A percentile compares a stretch with the other conserved stretches of the same genome.
phyloP scores from a whole-genome alignment of 805 yeast species.

The Candida sithepensis region DNA sequence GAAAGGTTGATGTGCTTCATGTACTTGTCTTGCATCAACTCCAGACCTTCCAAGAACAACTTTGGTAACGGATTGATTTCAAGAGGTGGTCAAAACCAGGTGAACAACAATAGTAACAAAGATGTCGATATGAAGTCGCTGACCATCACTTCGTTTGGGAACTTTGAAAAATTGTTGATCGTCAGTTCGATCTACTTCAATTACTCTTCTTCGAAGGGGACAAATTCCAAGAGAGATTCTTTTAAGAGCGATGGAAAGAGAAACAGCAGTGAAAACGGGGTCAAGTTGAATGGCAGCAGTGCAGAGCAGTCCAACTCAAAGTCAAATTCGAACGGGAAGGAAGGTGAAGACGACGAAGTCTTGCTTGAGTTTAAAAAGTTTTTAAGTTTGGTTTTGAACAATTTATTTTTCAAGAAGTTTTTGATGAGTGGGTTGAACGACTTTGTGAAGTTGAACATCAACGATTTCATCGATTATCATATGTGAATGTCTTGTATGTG shows the following conservation, averaged over 20 bases:
- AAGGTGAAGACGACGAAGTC: constrained; percentile 21
- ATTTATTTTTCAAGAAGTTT: constrained; percentile 21
- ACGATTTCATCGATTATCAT: constrained; percentile 31
- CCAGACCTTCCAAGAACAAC: background rate
- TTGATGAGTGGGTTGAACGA: constrained; percentile 26
- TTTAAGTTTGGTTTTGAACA: constrained; percentile 25
- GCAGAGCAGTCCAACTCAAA: background rate
- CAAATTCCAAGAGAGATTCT: background rate
- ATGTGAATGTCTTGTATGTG: constrained; percentile 12
- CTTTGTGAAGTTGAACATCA: constrained; percentile 28
- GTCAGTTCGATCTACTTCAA: constrained; percentile 15
- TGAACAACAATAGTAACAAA: too few relatives aligned
- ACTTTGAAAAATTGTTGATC: constrained; percentile 16
- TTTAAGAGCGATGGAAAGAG: background rate
- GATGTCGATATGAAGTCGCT: background rate
- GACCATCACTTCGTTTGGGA: background rate
- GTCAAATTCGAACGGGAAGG: constrained; percentile 9
- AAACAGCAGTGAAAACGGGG: background rate
- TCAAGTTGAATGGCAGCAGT: background rate
- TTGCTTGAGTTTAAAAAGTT: constrained; percentile 28
- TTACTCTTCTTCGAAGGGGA: background rate
- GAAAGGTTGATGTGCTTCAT: constrained; percentile 2
- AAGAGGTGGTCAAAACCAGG: too few relatives aligned
- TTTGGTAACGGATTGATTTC: too few relatives aligned
- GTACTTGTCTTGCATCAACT: background rate